Base-by-base conservation (phyloP, 257 asterid species). In the Perilla frutescens region DNA sequence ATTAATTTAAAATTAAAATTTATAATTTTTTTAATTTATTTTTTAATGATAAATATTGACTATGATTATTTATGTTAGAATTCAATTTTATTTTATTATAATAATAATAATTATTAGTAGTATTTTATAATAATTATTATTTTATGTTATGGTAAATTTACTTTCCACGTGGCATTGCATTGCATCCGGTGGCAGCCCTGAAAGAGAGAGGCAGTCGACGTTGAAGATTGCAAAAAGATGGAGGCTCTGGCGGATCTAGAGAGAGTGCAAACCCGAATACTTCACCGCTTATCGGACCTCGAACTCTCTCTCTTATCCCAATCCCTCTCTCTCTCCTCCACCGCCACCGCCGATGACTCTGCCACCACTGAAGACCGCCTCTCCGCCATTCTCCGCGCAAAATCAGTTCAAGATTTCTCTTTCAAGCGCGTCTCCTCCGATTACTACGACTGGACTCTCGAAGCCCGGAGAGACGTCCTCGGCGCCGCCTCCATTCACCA, bases 401-500 rank as follows among this genome's bases (percentile, higher is more conserved):
- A 83, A 70, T 84, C 88, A 61, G 93, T 87, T 62, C 72, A 62
- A 7, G 91, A 92, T 73, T 95, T 95, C 87, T 40, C 64, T 8
- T 91, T 95, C 82, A 92, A 86, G 83, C 90, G 97, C 68, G 99
- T 90, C 4, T 82, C 96, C 36, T 71, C 84, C 61, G 91, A 90
- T 82, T 95, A 92, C 87, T 95, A 95, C 80, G 83, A 85, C 47
- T 74, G 88, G 90, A 75, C 96, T 57, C 85, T 88, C 66, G 96
- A 95, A 75, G 82, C 93, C 58, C 93, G 99, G 40, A 89, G 96
- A 6, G 92, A 92, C 57, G 79, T 80, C 81, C 93, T 95, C 14
- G 83, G 54, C 20, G 99, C 99, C 73, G 82, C 93, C 79, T 95
- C 99, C 66, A 44, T 90, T 62, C 80, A 92, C 54, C 99, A 95